Evolutionary conservation across 106 monocot species (phyloP), one percentile per base, ranked within the genome.

Genomic region (Dioscorea dumetorum): DNA sequence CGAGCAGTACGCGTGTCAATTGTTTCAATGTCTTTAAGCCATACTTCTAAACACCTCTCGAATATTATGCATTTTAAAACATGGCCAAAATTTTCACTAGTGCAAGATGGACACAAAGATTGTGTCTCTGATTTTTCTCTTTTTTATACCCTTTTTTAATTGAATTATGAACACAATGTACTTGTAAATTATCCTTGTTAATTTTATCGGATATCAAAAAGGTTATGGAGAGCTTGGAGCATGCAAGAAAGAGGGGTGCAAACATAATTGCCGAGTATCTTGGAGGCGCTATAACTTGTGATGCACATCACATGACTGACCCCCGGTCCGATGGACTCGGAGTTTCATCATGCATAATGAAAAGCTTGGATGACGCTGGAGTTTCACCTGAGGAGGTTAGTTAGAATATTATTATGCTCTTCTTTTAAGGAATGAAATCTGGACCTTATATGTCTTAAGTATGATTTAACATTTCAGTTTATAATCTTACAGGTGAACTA

Each of bases 401-500:
- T 41, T 41, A 41, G 41, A 41, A 41, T 41, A 3, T 5, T 8
- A 41, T 8, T 41, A 5, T 41, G 41, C 41, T 8, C 41, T 41
- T 17, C 18, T 63, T 63, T 63, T 3, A 13, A 18, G 18, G 5
- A 6, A 6, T 63, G 16, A 15, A 17, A 41, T 16, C 31, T 63
- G 33, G 54, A 19, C 54, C 41, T 28, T 6, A 2, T 4, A 14
- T 33, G 0, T 6, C 2, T 34, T 63, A 0, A 34, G 16, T 12
- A 24, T 54, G 21, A 54, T 8, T 24, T 0, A 32, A 32, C 3
- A 12, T 34, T 34, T 33, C 22, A 12, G 22, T 12, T 60, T 17
- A 3, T 24, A 23, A 60, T 60, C 23, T 59, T 71, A 20, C 79
- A 99, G 97, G 93, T 99, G 59, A 99, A 99, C 63, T 90, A 99